Evolutionary conservation across 306 rosid species (phyloP), one percentile per base, ranked within the genome.

Genomic region (Citrullus mucosospermus): DNA sequence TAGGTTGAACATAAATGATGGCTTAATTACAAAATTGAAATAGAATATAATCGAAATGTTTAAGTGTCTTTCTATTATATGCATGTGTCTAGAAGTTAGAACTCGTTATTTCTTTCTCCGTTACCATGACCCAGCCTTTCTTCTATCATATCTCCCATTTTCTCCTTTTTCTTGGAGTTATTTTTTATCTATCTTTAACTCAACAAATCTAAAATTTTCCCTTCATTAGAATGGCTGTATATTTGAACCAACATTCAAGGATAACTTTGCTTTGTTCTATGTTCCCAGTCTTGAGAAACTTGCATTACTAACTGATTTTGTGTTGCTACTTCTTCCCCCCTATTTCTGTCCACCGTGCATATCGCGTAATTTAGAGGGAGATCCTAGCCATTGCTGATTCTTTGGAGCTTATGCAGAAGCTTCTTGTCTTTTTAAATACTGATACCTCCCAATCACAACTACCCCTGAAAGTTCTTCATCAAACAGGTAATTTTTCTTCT

Each of bases 341-440:
- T 38, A 63, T 34, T 34, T 34, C 14, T 65, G 11, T 8, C 28
- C 17, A 38, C 51, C 17, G 13, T 81, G 25, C 20, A 46, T 77
- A 7, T 72, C 61, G 48, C 79, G 41, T 15, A 50, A 76, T 82
- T 69, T 77, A 93, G 98, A 93, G 98, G 83, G 98, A 93, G 85
- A 81, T 91, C 69, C 85, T 93, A 14, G 88, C 83, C 36, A 78
- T 88, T 25, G 81, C 93, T 22, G 97, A 91, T 78, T 88, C 98
- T n/a, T 73, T 60, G 63, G 91, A 88, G 86, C 88, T 87, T 59
- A 85, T 87, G 86, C 87, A 84, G 86, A 86, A 87, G 85, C 80
- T 91, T 81, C 80, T 90, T 43, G 73, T 79, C 72, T 93, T 93
- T 89, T 88, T 93, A 46, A 87, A 91, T 79, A 84, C 91, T 70